Conservation (phyloP, 2,329 filamentous ascomycete genomes). For the Alternaria angustiovoidea region DNA sequence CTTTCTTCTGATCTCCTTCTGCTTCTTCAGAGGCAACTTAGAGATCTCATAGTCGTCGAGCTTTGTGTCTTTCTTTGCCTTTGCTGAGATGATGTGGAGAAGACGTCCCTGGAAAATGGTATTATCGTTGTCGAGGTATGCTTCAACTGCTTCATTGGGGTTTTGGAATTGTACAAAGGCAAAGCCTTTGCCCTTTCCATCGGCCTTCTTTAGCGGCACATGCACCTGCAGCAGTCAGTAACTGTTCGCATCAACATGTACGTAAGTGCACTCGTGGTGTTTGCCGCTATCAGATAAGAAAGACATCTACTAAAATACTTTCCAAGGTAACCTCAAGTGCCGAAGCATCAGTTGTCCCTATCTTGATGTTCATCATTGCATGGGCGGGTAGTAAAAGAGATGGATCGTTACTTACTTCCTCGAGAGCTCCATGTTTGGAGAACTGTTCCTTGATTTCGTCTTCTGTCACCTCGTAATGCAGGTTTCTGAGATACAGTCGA, state of each 20-base stretch:
- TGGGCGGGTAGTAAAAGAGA: slow-evolving; percentile 26
- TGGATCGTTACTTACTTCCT: slow-evolving; percentile 75
- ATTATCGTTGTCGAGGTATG: slow-evolving; percentile 81
- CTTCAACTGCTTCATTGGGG: slow-evolving; percentile 75
- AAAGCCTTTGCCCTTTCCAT: slow-evolving; percentile 84
- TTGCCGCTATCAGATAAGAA: slow-evolving; percentile 75
- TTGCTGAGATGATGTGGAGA: slow-evolving; percentile 86
- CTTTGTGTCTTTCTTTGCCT: slow-evolving; percentile 80
- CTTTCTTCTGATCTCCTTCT: slow-evolving; percentile 87
- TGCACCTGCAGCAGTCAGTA: slow-evolving; percentile 73
- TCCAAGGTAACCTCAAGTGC: slow-evolving; percentile 91
- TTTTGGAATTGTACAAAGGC: slow-evolving; percentile 83
- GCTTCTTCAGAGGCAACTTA: slow-evolving; percentile 92
- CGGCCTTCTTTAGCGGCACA: slow-evolving; percentile 74
- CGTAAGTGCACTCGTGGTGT: not conserved
- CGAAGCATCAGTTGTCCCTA: slow-evolving; percentile 99
- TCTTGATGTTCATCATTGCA: slow-evolving; percentile 90
- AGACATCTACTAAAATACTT: slow-evolving; percentile 99
- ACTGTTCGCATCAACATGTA: not conserved
- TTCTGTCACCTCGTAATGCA: slow-evolving; percentile 81
- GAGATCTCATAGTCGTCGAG: slow-evolving; percentile 90
- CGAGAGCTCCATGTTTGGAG: slow-evolving; percentile 73
- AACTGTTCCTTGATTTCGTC: slow-evolving; percentile 80
- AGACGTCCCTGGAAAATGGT: slow-evolving; percentile 91
- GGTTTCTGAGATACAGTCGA: slow-evolving; percentile 86